Percentiles rank a stretch among this genome's conserved stretches.
Evolutionary conservation across 2,329 filamentous ascomycete genomes (phyloP).

Genomic region (Fusarium camptoceras): DNA sequence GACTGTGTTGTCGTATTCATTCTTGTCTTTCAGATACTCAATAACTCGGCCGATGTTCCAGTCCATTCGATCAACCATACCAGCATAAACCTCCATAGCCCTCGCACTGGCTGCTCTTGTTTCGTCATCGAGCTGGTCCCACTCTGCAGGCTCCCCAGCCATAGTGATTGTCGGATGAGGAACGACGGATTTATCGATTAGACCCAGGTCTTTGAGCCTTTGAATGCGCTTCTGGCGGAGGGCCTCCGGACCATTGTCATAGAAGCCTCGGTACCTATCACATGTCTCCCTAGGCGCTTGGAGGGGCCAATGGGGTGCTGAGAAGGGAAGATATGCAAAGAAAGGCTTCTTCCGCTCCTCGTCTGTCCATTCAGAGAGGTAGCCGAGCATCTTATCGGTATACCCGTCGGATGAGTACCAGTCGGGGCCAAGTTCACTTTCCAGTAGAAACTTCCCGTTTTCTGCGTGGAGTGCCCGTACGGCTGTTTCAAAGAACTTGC

Average conservation of each 20-base stretch:
- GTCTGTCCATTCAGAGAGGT: not conserved
- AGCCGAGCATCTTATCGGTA: not conserved
- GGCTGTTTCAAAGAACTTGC: not conserved
- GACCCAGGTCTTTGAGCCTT: no score
- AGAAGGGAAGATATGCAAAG: slow-evolving; percentile 6
- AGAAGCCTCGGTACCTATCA: not conserved
- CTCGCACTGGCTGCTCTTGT: no score
- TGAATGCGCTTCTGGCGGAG: not conserved
- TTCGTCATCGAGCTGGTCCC: no score
- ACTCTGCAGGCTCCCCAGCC: no score
- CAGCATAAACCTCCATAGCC: no score
- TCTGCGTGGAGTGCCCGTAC: not conserved
- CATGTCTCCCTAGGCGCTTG: not conserved
- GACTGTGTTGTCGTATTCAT: no score
- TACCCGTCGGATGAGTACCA: not conserved
- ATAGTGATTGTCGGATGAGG: no score
- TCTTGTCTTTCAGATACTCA: no score
- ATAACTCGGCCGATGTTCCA: no score
- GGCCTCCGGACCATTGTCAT: not conserved
- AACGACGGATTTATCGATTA: no score
- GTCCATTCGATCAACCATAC: no score
- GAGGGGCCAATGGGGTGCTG: not conserved
- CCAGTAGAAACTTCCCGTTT: not conserved
- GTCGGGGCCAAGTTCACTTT: not conserved
- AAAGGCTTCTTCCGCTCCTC: not conserved